Conservation (phyloP, 345 rosid species). For the Linum trigynum region DNA sequence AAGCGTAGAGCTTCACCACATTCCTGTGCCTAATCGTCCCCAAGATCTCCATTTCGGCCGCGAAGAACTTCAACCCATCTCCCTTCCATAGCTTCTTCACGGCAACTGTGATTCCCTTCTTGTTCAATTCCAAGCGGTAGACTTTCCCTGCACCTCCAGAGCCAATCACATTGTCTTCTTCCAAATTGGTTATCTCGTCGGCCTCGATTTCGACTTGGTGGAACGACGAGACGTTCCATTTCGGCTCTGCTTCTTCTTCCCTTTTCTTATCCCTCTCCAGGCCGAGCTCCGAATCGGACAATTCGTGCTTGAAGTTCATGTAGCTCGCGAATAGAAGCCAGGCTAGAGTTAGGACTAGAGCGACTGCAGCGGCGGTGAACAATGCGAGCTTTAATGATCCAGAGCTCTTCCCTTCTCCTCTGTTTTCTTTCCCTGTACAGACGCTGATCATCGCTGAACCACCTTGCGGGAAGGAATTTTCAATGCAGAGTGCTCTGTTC, state of each 20-base stretch:
- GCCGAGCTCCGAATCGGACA: slow-evolving; percentile 18
- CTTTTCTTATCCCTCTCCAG: slow-evolving; percentile 26
- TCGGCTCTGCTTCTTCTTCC: slow-evolving; percentile 23
- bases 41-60: slow-evolving; percentile 70
- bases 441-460: slow-evolving; percentile 21
- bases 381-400: slow-evolving; percentile 23
- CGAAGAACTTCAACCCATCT: slow-evolving; percentile 41
- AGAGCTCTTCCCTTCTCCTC: slow-evolving; percentile 9
- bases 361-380: slow-evolving; percentile 38
- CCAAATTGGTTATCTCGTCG: slow-evolving; percentile 54
- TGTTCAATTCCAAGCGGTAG: slow-evolving; percentile 67
- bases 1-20: slow-evolving; percentile 69
- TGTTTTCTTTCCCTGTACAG: slow-evolving; percentile 32
- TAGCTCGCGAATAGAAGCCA: slow-evolving; percentile 46
- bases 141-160: slow-evolving; percentile 84
- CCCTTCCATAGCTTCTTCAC: slow-evolving; percentile 63
- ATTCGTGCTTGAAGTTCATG: slow-evolving; percentile 34
- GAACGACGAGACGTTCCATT: slow-evolving; percentile 58
- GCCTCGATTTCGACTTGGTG: slow-evolving; percentile 65
- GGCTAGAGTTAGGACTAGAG: slow-evolving; percentile 28
- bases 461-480: slow-evolving; percentile 13
- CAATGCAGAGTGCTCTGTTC: slow-evolving; percentile 52
- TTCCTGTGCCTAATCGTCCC: slow-evolving; percentile 74
- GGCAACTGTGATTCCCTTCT: slow-evolving; percentile 50
- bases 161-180: slow-evolving; percentile 61